Evolutionary conservation across 2,329 filamentous ascomycete genomes (phyloP).

Genomic region (Cladophialophora exuberans): DNA sequence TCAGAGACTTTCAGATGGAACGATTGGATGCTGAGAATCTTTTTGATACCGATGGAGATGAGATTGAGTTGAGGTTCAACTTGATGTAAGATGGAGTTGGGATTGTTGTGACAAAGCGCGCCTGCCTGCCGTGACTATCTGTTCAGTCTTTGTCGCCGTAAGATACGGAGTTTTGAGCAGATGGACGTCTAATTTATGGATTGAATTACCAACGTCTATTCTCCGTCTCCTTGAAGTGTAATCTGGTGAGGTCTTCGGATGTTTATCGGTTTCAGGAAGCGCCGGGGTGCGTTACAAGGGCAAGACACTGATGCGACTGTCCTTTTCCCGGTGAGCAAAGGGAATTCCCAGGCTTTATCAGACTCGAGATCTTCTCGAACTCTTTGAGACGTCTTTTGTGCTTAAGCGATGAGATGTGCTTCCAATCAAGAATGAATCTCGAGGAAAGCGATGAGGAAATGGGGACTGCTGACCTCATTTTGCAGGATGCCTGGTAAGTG

Average conservation of each 20-base stretch:
- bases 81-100: too few species aligned
- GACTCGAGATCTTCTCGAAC: background rate
- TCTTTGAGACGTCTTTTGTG: slow-evolving; percentile 7
- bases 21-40: background rate
- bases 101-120: too few species aligned
- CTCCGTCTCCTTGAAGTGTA: background rate
- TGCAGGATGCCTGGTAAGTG: slow-evolving; percentile 11
- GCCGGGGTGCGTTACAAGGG: background rate
- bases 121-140: too few species aligned
- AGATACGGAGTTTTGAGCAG: too few species aligned
- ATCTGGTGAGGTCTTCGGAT: background rate
- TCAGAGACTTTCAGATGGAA: slow-evolving; percentile 2
- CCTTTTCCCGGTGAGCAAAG: background rate
- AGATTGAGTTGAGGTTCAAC: too few species aligned
- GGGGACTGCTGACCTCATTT: slow-evolving; percentile 24
- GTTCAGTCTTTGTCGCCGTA: too few species aligned
- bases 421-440: slow-evolving; percentile 22
- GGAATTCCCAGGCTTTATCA: slow-evolving; percentile 2
- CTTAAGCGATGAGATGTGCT: slow-evolving; percentile 21
- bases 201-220: too few species aligned
- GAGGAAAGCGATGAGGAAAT: slow-evolving; percentile 11
- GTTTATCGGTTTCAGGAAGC: slow-evolving; percentile 10
- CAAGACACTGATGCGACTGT: background rate
- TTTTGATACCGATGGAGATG: background rate
- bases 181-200: too few species aligned